A percentile compares a stretch with the other conserved stretches of the same genome.
Conservation (phyloP, 1,139 yeast species). For the Magnusiomyces fungicola region DNA sequence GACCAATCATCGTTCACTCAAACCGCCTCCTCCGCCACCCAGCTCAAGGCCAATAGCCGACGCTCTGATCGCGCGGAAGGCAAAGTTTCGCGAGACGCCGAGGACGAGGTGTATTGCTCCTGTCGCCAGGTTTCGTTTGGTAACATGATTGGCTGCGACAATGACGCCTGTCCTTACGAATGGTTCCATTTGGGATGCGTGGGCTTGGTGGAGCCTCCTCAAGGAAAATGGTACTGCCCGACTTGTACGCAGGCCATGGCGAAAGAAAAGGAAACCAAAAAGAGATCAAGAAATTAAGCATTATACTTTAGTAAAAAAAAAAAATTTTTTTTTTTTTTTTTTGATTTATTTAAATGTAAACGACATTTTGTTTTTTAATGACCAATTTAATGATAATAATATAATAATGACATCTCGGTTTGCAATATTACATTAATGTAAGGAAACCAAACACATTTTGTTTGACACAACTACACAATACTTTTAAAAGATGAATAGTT, state of each 20-base stretch:
- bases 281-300: constrained; percentile 9
- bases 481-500: too few relatives aligned
- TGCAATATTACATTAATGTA: too few relatives aligned
- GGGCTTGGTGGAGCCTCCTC: constrained; percentile 47
- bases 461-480: too few relatives aligned
- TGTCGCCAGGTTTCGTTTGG: constrained; percentile 85
- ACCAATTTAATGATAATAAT: too few relatives aligned
- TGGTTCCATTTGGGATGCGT: constrained; percentile 84
- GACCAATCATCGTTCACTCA: too few relatives aligned
- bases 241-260: constrained; percentile 27
- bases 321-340: background rate
- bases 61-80: too few relatives aligned
- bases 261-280: constrained; percentile 19
- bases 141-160: constrained; percentile 90
- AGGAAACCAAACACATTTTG: too few relatives aligned
- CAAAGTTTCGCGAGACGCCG: constrained; percentile 47
- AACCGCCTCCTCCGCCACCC: too few relatives aligned
- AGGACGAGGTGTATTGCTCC: constrained; percentile 58
- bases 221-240: constrained; percentile 38
- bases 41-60: too few relatives aligned
- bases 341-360: background rate
- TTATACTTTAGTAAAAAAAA: background rate
- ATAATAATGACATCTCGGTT: too few relatives aligned
- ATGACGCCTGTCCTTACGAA: constrained; percentile 69
- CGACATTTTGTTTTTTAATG: background rate